Conservation (phyloP, 345 rosid species). For the Dipteronia sinensis region DNA sequence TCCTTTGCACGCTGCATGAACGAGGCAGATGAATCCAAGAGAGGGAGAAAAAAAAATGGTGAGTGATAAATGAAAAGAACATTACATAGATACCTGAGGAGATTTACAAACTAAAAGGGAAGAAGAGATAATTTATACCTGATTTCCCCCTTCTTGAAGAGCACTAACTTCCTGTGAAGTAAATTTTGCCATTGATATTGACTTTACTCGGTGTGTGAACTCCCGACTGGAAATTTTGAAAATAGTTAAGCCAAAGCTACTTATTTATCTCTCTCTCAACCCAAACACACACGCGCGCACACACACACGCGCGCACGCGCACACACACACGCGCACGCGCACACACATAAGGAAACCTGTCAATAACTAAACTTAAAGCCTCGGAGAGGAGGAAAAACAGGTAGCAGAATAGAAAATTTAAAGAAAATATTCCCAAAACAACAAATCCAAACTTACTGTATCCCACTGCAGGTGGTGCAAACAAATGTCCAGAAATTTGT, state of each 20-base stretch:
- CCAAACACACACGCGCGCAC: background rate
- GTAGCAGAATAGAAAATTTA: slow-evolving; percentile 4
- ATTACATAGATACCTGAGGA: slow-evolving; percentile 1
- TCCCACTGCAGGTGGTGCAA: slow-evolving; percentile 96
- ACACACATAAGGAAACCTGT: background rate
- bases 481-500: slow-evolving; percentile 93
- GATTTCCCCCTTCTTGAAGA: slow-evolving; percentile 94
- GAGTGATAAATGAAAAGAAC: slow-evolving; percentile 10
- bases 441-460: slow-evolving; percentile 66
- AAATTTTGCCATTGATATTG: slow-evolving; percentile 93
- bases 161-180: slow-evolving; percentile 81
- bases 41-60: slow-evolving; percentile 4
- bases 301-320: slow-evolving; percentile 12
- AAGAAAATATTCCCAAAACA: background rate
- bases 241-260: slow-evolving; percentile 18
- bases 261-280: slow-evolving; percentile 1
- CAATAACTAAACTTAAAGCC: background rate
- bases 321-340: background rate
- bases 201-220: slow-evolving; percentile 94
- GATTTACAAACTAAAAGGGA: background rate
- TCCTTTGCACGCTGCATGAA: slow-evolving; percentile 77
- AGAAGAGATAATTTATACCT: slow-evolving; percentile 47
- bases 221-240: slow-evolving; percentile 64
- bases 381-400: slow-evolving; percentile 1
- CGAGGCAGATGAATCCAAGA: slow-evolving; percentile 8